Evolutionary conservation across 2,329 filamentous ascomycete species (phyloP).

Genomic region (Keithomyces neogunnii): DNA sequence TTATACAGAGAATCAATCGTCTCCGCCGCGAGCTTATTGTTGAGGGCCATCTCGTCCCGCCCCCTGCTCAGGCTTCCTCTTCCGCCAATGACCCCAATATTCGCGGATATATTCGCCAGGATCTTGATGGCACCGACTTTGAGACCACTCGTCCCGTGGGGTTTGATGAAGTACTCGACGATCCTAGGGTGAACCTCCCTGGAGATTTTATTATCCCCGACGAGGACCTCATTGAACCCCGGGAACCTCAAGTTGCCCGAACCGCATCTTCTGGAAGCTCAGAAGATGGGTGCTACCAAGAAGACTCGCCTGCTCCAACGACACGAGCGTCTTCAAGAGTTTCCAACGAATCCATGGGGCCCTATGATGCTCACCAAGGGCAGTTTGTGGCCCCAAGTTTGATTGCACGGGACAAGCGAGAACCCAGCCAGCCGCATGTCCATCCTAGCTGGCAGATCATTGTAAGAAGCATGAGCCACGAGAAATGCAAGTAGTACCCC

Average conservation of each 20-base stretch:
- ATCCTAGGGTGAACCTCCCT: conserved; percentile 22
- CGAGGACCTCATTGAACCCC: conserved; percentile 4
- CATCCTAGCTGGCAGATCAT: background rate
- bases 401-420: background rate
- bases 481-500: background rate
- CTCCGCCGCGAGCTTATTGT: conserved; percentile 24
- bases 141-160: conserved; percentile 19
- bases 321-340: background rate
- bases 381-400: background rate
- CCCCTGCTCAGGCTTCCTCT: conserved; percentile 18
- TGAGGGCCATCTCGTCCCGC: conserved; percentile 35
- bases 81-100: conserved; percentile 16
- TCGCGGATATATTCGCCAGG: conserved; percentile 24
- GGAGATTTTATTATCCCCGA: conserved; percentile 7
- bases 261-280: conserved; percentile 4
- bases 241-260: background rate
- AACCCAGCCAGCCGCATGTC: background rate
- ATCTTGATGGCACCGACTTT: conserved; percentile 16
- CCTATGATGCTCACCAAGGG: background rate
- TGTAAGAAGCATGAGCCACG: background rate
- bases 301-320: conserved; percentile 9
- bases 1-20: conserved; percentile 28
- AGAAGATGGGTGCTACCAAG: background rate
- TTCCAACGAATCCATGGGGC: background rate
- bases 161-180: conserved; percentile 23